phyloP scores from a whole-genome alignment of 202 grass and related monocot genomes.

The Panicum virgatum region DNA sequence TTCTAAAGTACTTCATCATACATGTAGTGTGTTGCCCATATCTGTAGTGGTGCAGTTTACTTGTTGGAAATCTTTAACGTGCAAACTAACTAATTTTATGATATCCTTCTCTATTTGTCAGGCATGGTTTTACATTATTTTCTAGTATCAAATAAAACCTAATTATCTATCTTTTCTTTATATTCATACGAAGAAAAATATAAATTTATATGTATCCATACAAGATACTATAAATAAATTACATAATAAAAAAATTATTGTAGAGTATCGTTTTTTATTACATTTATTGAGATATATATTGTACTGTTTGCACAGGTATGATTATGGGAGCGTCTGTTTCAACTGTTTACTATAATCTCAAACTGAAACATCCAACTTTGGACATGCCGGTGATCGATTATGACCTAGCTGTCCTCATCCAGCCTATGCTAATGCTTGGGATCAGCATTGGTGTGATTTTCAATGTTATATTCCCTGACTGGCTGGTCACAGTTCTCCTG shows the following conservation, averaged over 20 bases:
- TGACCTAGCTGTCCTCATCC: constrained; percentile 79
- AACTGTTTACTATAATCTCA: constrained; percentile 87
- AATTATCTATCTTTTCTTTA: background rate
- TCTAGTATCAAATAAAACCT: background rate
- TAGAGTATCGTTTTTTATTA: background rate
- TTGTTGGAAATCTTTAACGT: background rate
- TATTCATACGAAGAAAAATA: too few relatives aligned
- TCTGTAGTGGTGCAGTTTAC: background rate
- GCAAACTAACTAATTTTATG: background rate
- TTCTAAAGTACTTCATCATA: background rate
- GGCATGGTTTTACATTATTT: background rate
- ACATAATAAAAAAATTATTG: background rate
- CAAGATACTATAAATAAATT: constrained; percentile 2
- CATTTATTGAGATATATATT: constrained; percentile 22
- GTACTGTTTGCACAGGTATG: constrained; percentile 67
- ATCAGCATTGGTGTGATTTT: constrained; percentile 69
- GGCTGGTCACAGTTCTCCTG: constrained; percentile 82
- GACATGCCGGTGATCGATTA: constrained; percentile 86
- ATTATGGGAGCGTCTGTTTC: constrained; percentile 80
- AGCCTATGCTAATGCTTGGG: constrained; percentile 96
- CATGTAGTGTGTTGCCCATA: background rate
- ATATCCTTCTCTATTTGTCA: background rate
- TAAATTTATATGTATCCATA: too few relatives aligned
- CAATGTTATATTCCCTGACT: constrained; percentile 71
- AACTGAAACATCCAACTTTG: constrained; percentile 81